Base-by-base conservation (phyloP, 495 filamentous ascomycete species). In the Friedmanniomyces simplex region DNA sequence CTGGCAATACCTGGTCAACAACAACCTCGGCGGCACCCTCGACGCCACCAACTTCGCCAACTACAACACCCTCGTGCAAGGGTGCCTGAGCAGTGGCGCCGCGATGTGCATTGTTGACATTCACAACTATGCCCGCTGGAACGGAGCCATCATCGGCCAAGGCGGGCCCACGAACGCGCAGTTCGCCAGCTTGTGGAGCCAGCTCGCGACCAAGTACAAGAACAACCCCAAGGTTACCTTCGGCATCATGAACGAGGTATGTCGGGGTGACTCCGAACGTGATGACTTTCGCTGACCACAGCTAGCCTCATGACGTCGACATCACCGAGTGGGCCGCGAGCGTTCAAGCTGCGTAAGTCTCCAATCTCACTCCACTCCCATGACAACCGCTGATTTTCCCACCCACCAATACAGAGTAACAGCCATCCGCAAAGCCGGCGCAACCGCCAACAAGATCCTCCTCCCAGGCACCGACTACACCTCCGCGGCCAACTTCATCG, bases 121-220 rank as follows among this genome's bases (percentile, higher is more conserved):
- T 46, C 79, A 82, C 67, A 82, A 81, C 67, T 81, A 79, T 67
- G 80, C 79, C 0, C 72, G 80, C 50, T 83, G 77, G 76, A 76
- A 84, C 60, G 79, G 77, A 8, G 61, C 66, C 20, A 77, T 83
- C 59, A 77, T 83, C 62, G 82, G 81, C 1, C 80, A 83, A 60
- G 74, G 76, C 22, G 78, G 77, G 1, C 77, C 80, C 1, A 75
- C 73, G 7, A 74, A 82, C 62, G 75, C 69, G 20, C 71, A 83
- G n/a, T 79, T 84, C 52, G 72, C 73, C 5, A 66, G 67, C 55
- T 63, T 84, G 10, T 85, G 82, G 82, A 64, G 60, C 4, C 74
- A 81, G 63, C 61, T 85, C 10, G 82, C 82, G 2, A 72, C 65
- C 12, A 77, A 79, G 51, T 84, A 83, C 58, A 73, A 70, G 20